Base-by-base conservation (phyloP, 768 basidiomycete species). In the Lyophyllum shimeji region DNA sequence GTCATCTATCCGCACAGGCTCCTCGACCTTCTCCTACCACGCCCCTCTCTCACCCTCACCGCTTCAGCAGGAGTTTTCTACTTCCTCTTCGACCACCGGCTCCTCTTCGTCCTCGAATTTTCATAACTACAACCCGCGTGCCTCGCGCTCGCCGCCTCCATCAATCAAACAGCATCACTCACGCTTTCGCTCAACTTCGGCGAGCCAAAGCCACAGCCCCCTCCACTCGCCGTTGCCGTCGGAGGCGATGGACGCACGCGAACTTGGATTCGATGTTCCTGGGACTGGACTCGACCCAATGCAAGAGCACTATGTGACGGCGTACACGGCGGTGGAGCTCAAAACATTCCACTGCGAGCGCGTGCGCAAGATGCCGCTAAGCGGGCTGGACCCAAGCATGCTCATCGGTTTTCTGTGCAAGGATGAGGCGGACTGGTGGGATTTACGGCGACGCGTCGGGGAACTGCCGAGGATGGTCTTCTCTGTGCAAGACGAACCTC, bases 261-360 rank as follows among this genome's bases (percentile, higher is more conserved):
- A 61, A 15, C 49, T 62, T n/a, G n/a, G 17, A n/a, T 18, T 29
- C 9, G 29, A 29, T 5, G 29, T 29, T 29, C 15, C 39, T 15
- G 4, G 17, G 39, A 5, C 9, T 1, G 48, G 63, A 9, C 60
- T 80, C 76, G 87, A 78, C 53, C 66, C 75, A 0, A 34, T 83
- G 7, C 82, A 86, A 57, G 72, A 81, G 50, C 86, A 89, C 63
- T 92, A 87, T 56, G 82, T 81, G 20, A 79, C 77, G 0, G 88
- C 94, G 9, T 99, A 98, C 69, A 74, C 81, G 1, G 71, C 81
- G 2, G 59, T 77, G 4, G 92, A 95, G 66, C 74, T 98, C 31
- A 83, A 82, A 64, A 96, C 92, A 12, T 99, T 95, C 76, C 97
- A 98, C 71, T 95, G 94, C 68, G 97, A 99, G n/a, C 85, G 89